These are phyloP conservation scores for Phaeolepiota aurea DNA, from an alignment of 768 basidiomycete species.

Conservation along the genomic window DNA sequence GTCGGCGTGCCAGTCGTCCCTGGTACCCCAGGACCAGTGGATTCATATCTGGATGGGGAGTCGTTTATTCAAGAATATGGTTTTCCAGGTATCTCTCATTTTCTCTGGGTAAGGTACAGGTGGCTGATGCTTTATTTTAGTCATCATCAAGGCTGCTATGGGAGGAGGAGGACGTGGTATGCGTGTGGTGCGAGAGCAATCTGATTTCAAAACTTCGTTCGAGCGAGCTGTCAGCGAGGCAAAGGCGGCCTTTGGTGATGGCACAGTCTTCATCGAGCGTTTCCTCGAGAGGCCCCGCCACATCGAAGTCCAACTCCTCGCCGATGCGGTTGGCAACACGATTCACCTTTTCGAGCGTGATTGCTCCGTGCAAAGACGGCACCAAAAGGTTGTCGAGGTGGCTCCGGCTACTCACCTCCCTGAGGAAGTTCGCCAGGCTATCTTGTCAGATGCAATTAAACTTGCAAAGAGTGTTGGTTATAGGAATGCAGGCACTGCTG, in stretches of 20 bases:
- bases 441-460: conserved; percentile 87
- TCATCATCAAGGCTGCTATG: conserved; percentile 99
- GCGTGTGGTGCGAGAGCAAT: conserved; percentile 95
- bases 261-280: conserved; percentile 98
- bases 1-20: conserved; percentile 94
- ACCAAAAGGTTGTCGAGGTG: conserved; percentile 99
- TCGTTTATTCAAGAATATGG: conserved; percentile 93
- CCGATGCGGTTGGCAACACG: conserved; percentile 86
- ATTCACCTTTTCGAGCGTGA: conserved; percentile 99
- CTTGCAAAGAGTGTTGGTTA: conserved; percentile 91
- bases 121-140: too few species aligned
- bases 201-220: conserved; percentile 84
- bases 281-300: conserved; percentile 95
- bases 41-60: conserved; percentile 66
- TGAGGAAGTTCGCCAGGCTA: conserved; percentile 84
- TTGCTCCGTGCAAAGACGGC: conserved; percentile 95
- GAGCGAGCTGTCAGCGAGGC: conserved; percentile 93
- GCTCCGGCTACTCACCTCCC: conserved; percentile 93
- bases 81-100: conserved; percentile 63
- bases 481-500: conserved; percentile 94
- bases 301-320: conserved; percentile 95
- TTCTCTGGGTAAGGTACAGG: background rate
- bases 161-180: conserved; percentile 98
- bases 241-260: conserved; percentile 94
- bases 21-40: conserved; percentile 94